Evolutionary conservation across 2,329 filamentous ascomycete species (phyloP).

Genomic region (Hypoxylon sp.): DNA sequence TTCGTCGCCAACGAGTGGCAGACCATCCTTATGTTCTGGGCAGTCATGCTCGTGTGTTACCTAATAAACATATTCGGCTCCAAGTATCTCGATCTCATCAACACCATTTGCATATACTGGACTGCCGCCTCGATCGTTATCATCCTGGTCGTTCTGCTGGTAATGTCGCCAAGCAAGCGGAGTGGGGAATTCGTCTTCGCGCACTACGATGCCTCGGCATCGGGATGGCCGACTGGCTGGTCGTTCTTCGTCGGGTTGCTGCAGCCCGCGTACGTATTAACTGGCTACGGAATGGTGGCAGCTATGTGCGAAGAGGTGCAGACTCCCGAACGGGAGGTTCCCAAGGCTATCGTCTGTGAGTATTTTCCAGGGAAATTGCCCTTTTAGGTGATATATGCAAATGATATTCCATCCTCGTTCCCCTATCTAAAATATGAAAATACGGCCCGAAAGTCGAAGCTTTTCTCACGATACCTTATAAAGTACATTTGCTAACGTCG

Average conservation of each 20-base stretch:
- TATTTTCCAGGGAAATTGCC: constrained; percentile 2
- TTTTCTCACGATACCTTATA: not conserved
- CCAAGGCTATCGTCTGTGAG: constrained; percentile 73
- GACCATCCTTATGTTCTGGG: constrained; percentile 79
- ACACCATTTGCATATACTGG: constrained; percentile 81
- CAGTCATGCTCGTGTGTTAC: constrained; percentile 74
- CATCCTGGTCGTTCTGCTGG: constrained; percentile 64
- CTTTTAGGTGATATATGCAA: not conserved
- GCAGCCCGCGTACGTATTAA: constrained; percentile 72
- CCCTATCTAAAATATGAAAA: not conserved
- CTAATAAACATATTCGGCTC: constrained; percentile 73
- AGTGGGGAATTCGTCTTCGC: constrained; percentile 74
- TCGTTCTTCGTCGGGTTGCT: constrained; percentile 79
- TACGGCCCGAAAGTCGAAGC: not conserved
- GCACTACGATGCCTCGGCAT: constrained; percentile 74
- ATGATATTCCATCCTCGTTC: not conserved
- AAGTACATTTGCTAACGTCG: not conserved
- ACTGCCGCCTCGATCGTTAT: constrained; percentile 71
- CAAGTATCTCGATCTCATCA: constrained; percentile 73
- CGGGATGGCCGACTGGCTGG: constrained; percentile 77
- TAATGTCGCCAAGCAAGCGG: constrained; percentile 69
- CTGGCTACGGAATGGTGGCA: constrained; percentile 78
- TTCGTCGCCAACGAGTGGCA: constrained; percentile 77
- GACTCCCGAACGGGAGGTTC: constrained; percentile 75
- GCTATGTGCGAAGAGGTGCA: constrained; percentile 80